These are phyloP conservation scores for Chlorella sorokiniana DNA, from an alignment of 139 green algal genomes.

Conservation along the genomic window DNA sequence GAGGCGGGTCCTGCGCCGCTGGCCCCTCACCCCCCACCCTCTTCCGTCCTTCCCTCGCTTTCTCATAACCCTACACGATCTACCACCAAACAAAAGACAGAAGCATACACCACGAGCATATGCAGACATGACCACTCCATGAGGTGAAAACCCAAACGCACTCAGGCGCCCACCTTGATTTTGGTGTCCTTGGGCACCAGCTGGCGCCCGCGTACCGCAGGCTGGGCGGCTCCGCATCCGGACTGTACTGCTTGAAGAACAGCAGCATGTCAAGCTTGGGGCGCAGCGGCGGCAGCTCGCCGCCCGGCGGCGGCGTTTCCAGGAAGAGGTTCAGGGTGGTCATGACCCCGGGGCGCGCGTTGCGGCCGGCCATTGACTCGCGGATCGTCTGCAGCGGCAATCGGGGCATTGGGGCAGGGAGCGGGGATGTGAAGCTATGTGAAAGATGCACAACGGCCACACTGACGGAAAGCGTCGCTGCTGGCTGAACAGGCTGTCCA, in stretches of 20 bases:
- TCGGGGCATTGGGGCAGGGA: too few species aligned
- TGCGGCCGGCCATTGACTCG: not conserved
- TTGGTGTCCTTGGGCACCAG: slow-evolving; percentile 46
- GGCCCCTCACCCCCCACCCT: too few species aligned
- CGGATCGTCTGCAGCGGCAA: slow-evolving; percentile 5
- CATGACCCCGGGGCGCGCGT: slow-evolving; percentile 25
- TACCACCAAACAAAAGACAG: too few species aligned
- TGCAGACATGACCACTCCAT: too few species aligned
- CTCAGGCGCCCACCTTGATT: slow-evolving; percentile 13
- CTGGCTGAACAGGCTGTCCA: not conserved
- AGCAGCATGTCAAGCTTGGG: slow-evolving; percentile 67
- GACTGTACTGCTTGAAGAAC: slow-evolving; percentile 91
- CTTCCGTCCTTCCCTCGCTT: too few species aligned
- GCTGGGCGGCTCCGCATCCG: slow-evolving; percentile 40
- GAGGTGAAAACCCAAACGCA: not conserved
- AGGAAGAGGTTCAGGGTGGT: slow-evolving; percentile 77
- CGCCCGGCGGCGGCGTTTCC: slow-evolving; percentile 52
- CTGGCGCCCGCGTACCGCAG: slow-evolving; percentile 59
- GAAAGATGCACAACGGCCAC: not conserved
- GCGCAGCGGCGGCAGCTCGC: slow-evolving; percentile 10
- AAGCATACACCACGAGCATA: too few species aligned
- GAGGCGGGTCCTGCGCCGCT: too few species aligned
- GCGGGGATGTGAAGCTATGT: not conserved
- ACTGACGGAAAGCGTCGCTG: not conserved
- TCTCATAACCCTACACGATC: too few species aligned